Base-by-base conservation (phyloP, 495 filamentous ascomycete genomes). In the Xylaria sp. region DNA sequence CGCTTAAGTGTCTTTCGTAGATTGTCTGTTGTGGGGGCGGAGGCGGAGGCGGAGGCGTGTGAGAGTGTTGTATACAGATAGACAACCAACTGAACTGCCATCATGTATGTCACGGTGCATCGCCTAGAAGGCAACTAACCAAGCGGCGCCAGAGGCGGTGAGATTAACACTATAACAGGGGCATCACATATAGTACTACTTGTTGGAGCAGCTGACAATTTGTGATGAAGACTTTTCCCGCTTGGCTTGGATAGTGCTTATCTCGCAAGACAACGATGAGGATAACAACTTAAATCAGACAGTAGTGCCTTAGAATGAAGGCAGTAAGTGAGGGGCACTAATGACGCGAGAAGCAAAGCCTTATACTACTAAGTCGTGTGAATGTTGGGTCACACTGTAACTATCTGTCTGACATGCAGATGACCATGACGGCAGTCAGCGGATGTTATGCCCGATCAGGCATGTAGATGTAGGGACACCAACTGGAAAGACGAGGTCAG, bases 401-500 rank as follows among this genome's bases (percentile, higher is more conserved):
- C 58, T 43, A 2, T 29, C 59, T 24, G 37, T 61, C 59, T 40
- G 37, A 41, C 61, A n/a, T 26, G 37, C 61, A 44, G 43, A 31
- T 15, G 19, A 48, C 61, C 40, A 21, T 44, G 61, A 44, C 61
- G 37, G 59, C 59, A n/a, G 6, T 46, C 61, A 46, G 12, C 40
- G 37, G 41, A 17, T 5, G 26, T 31, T 29, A 33, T 48, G 61
- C 61, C 43, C 2, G 35, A 64, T 62, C 3, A 7, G n/a, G 59
- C 26, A 43, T 61, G 11, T 43, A 41, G 37, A 43, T 61, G 11
- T 43, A 41, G 37, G 7, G 58, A n/a, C 9, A 41, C 15, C 58
- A 26, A 14, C 26, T 15, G 2, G 11, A n/a, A n/a, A n/a, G n/a
- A n/a, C n/a, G 19, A 41, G 8, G 19, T 61, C 6, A 24, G 43